Percentiles rank a stretch among this genome's conserved stretches.
phyloP scores from a whole-genome alignment of 306 rosid genomes.

The Pyrus bretschneideri region DNA sequence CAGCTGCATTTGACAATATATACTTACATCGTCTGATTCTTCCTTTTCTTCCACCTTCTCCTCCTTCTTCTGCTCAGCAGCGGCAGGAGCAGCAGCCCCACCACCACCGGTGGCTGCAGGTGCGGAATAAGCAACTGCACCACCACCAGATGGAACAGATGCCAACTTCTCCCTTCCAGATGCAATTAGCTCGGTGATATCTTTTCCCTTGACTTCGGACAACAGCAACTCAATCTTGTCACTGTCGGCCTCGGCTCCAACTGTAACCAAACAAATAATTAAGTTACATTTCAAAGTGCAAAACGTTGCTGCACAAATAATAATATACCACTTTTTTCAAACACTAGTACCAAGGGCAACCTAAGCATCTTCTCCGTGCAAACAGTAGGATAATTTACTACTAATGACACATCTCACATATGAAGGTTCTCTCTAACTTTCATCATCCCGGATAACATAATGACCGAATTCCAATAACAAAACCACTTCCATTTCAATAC shows the following conservation, averaged over 20 bases:
- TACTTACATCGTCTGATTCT: slow-evolving; percentile 67
- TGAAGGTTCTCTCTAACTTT: neutral
- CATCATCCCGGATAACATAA: neutral
- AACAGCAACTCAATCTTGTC: slow-evolving; percentile 43
- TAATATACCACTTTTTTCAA: neutral
- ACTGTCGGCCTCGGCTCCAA: slow-evolving; percentile 58
- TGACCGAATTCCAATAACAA: neutral
- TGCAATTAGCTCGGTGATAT: slow-evolving; percentile 56
- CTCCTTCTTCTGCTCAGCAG: slow-evolving; percentile 61
- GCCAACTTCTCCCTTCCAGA: slow-evolving; percentile 65
- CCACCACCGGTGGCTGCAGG: slow-evolving; percentile 27
- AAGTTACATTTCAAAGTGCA: neutral
- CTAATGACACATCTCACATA: neutral
- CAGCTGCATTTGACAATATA: neutral
- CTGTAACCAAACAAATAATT: slow-evolving; percentile 15
- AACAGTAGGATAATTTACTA: neutral
- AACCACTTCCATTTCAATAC: neutral
- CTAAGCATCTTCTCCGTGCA: neutral
- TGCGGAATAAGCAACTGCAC: slow-evolving; percentile 44
- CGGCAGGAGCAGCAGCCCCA: slow-evolving; percentile 35
- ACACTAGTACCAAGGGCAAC: neutral
- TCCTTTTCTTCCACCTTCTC: slow-evolving; percentile 78
- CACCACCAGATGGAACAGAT: slow-evolving; percentile 56
- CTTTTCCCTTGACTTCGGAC: slow-evolving; percentile 50
- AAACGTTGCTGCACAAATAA: neutral